A percentile compares a stretch with the other conserved stretches of the same genome.
Evolutionary conservation across 2,329 filamentous ascomycete genomes (phyloP).

Genomic region (Neofusicoccum sp.): DNA sequence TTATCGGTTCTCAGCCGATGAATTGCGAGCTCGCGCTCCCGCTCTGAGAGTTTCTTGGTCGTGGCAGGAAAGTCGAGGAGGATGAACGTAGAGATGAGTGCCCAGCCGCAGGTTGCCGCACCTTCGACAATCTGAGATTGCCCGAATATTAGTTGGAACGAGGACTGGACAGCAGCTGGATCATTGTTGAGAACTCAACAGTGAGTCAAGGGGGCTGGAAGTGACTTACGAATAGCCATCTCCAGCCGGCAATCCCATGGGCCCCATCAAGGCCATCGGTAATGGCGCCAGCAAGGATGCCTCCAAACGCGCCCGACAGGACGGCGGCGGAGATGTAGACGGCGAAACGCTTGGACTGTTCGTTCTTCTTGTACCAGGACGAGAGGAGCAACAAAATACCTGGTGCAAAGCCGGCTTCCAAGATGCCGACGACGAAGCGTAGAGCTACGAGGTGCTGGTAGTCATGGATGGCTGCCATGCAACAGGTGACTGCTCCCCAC

Average conservation of each 20-base stretch:
- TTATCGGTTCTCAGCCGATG: conserved; percentile 46
- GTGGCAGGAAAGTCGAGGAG: conserved; percentile 52
- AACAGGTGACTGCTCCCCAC: conserved; percentile 53
- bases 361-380: conserved; percentile 59
- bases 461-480: conserved; percentile 50
- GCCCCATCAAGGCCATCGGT: conserved; percentile 47
- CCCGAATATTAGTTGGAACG: not conserved
- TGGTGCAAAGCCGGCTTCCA: conserved; percentile 57
- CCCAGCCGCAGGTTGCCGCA: conserved; percentile 46
- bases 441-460: conserved; percentile 52
- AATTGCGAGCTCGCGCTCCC: conserved; percentile 45
- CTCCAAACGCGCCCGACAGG: conserved; percentile 55
- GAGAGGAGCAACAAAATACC: conserved; percentile 56
- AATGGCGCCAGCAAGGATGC: conserved; percentile 51
- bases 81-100: conserved; percentile 45
- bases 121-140: conserved; percentile 33
- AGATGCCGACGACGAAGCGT: conserved; percentile 55
- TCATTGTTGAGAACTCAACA: not conserved
- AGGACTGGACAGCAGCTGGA: not conserved
- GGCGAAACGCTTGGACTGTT: conserved; percentile 57
- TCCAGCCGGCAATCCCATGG: conserved; percentile 49
- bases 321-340: conserved; percentile 60
- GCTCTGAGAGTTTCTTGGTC: conserved; percentile 41
- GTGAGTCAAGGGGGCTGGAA: not conserved
- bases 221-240: conserved; percentile 51